Percentiles rank a stretch among this genome's conserved stretches.
phyloP scores from a whole-genome alignment of 1,284 basidiomycete genomes.

The Lignosus rhinocerotis region DNA sequence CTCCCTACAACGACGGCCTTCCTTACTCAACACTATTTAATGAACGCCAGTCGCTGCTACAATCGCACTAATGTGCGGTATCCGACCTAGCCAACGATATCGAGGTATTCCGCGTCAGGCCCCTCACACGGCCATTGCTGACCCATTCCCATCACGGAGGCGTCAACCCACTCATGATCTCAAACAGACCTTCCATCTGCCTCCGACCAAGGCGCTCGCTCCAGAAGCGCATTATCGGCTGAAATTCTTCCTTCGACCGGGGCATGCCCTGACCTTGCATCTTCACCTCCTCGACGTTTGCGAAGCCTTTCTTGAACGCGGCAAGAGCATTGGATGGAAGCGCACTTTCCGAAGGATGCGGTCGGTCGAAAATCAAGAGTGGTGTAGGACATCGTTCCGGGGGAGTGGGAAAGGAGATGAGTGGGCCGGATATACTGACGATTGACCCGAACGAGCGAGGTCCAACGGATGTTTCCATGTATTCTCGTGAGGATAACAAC shows the following conservation, averaged over 20 bases:
- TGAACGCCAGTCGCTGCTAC: too few species aligned
- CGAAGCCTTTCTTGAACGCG: constrained; percentile 62
- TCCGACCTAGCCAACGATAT: too few species aligned
- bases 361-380: constrained; percentile 60
- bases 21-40: too few species aligned
- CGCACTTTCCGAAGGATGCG: constrained; percentile 44
- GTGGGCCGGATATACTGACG: constrained; percentile 67
- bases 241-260: constrained; percentile 74
- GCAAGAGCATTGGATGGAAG: constrained; percentile 46
- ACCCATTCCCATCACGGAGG: constrained; percentile 6
- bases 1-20: too few species aligned
- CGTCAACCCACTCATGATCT: constrained; percentile 55
- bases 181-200: constrained; percentile 70
- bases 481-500: constrained; percentile 8
- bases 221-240: constrained; percentile 86
- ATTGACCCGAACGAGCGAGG: constrained; percentile 59
- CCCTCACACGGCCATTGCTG: neutral
- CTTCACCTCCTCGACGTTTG: constrained; percentile 48
- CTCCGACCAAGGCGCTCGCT: constrained; percentile 64
- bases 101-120: too few species aligned
- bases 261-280: constrained; percentile 68
- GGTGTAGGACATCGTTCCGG: constrained; percentile 58
- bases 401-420: constrained; percentile 75
- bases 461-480: constrained; percentile 2
- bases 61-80: too few species aligned